Percentiles rank a stretch among this genome's conserved stretches.
Evolutionary conservation across 2,329 filamentous ascomycete genomes (phyloP).

Genomic region (Phyllosticta citriasiana): DNA sequence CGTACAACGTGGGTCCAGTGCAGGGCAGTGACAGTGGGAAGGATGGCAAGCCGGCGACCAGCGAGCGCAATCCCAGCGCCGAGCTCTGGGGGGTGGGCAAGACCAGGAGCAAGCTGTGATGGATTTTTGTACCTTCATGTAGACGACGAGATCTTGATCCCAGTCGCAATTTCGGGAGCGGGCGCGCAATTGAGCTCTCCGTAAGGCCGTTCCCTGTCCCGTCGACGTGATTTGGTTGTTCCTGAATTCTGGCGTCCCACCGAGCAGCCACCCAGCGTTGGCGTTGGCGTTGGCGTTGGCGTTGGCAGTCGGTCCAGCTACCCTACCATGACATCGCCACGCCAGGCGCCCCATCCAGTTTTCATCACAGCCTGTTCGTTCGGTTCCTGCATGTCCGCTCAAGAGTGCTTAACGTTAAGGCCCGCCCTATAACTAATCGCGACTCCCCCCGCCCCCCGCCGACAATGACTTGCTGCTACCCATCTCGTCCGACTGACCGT

Average conservation of each 20-base stretch:
- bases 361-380: neutral
- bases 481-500: neutral
- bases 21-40: conserved; percentile 1
- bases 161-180: neutral
- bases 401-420: neutral
- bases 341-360: neutral
- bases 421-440: neutral
- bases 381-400: neutral
- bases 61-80: conserved; percentile 28
- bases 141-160: neutral
- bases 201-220: neutral
- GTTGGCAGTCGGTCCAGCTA: neutral
- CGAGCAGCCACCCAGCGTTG: neutral
- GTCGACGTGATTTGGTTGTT: neutral
- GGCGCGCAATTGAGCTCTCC: neutral
- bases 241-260: neutral
- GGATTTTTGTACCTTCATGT: neutral
- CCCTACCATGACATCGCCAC: neutral
- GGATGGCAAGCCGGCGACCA: conserved; percentile 12
- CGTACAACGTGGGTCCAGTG: conserved; percentile 11
- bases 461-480: neutral
- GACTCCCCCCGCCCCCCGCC: neutral
- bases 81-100: conserved; percentile 34
- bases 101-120: conserved; percentile 34
- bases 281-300: neutral